Evolutionary conservation across 495 filamentous ascomycete species (phyloP).

Genomic region (Penicillium psychrofluorescens): DNA sequence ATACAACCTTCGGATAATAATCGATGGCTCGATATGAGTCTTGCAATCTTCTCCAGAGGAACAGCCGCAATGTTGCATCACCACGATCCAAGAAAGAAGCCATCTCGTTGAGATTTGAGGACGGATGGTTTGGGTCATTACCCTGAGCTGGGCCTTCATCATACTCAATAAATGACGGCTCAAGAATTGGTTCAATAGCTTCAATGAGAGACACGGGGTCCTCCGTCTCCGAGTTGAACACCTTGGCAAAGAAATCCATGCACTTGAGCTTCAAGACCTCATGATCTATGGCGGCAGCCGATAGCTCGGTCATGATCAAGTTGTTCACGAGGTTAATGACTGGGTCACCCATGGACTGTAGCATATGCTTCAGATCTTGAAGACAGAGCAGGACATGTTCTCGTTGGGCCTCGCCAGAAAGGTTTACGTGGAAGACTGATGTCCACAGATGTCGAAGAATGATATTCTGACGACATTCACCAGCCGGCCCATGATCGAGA

Average conservation of each 20-base stretch:
- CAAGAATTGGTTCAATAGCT: constrained; percentile 84
- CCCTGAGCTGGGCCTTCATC: constrained; percentile 10
- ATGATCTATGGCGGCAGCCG: constrained; percentile 67
- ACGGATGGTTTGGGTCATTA: constrained; percentile 8
- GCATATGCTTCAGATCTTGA: constrained; percentile 54
- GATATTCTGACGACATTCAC: constrained; percentile 20
- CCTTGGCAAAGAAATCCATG: constrained; percentile 87
- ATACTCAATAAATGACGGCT: constrained; percentile 53
- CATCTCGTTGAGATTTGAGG: constrained; percentile 56
- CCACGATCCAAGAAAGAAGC: constrained; percentile 74
- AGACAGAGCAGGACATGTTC: constrained; percentile 79
- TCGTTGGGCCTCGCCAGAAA: constrained; percentile 57
- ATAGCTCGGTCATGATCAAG: constrained; percentile 81
- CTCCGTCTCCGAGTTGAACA: constrained; percentile 60
- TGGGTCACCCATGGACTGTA: constrained; percentile 31
- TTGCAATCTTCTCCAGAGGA: constrained; percentile 80
- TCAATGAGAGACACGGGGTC: constrained; percentile 81
- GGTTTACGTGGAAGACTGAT: constrained; percentile 64
- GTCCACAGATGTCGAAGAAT: constrained; percentile 74
- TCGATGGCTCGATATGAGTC: constrained; percentile 80
- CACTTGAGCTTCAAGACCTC: constrained; percentile 89
- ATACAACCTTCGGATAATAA: constrained; percentile 78
- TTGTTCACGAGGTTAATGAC: constrained; percentile 75
- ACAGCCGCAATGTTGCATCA: constrained; percentile 71
- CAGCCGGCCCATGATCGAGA: constrained; percentile 28